Conservation (phyloP, 1,284 basidiomycete species). For the Ustilago bromivora region DNA sequence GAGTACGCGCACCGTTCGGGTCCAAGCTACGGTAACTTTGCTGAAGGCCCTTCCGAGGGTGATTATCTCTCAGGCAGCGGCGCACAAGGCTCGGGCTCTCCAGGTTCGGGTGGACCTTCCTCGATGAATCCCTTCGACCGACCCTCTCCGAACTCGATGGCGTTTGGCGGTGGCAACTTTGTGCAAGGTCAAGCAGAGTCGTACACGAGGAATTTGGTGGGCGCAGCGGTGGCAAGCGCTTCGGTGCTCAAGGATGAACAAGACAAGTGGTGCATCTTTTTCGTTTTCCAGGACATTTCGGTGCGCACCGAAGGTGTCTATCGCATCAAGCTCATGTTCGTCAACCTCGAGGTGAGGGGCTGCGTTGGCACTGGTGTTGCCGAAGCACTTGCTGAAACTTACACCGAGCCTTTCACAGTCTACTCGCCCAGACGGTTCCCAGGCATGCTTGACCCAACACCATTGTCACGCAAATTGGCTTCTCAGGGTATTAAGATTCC, state of each 20-base stretch:
- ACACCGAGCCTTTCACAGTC: constrained; percentile 62
- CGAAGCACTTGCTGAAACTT: constrained; percentile 59
- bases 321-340: constrained; percentile 62
- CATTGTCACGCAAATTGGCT: constrained; percentile 60
- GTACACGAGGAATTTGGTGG: constrained; percentile 63
- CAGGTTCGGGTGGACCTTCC: constrained; percentile 1
- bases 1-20: constrained; percentile 24
- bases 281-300: constrained; percentile 64
- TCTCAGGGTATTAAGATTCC: constrained; percentile 66
- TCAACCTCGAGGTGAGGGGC: constrained; percentile 58
- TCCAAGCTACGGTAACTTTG: constrained; percentile 24
- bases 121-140: constrained; percentile 20
- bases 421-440: constrained; percentile 64
- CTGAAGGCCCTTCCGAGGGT: constrained; percentile 9
- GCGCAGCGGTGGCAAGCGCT: constrained; percentile 61
- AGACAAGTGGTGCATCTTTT: constrained; percentile 62
- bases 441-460: constrained; percentile 63
- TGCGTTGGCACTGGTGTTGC: constrained; percentile 56
- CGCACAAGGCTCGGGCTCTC: constrained; percentile 12
- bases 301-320: constrained; percentile 64
- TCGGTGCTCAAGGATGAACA: constrained; percentile 62
- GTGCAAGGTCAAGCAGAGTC: constrained; percentile 42
- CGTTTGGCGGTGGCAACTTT: constrained; percentile 29
- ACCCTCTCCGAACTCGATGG: constrained; percentile 19
- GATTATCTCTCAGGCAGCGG: constrained; percentile 32